phyloP scores from a whole-genome alignment of 2,329 filamentous ascomycete genomes.

The Fusarium nelsonii region DNA sequence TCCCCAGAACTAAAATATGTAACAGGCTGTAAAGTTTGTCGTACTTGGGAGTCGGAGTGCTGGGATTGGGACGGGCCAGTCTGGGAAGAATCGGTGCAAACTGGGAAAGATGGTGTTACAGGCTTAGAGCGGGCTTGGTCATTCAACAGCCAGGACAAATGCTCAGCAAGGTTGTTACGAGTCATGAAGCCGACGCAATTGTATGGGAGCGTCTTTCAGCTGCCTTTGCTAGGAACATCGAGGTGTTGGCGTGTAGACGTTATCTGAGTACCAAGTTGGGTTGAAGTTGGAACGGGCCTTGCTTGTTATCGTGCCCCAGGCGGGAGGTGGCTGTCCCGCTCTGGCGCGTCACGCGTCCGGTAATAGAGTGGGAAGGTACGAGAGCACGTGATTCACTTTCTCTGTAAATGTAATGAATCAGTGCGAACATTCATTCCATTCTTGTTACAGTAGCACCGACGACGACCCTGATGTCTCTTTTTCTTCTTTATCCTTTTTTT shows the following conservation, averaged over 20 bases:
- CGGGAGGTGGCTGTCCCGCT: conserved; percentile 34
- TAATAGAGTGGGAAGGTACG: conserved; percentile 51
- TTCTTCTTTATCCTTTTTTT: background rate
- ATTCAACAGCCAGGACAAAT: conserved; percentile 69
- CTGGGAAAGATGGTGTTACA: conserved; percentile 56
- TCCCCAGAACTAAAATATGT: conserved; percentile 10
- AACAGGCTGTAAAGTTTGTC: conserved; percentile 9
- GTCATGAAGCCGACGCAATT: conserved; percentile 66
- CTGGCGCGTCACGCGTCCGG: conserved; percentile 50
- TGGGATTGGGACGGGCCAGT: conserved; percentile 47
- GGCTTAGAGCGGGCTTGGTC: conserved; percentile 59
- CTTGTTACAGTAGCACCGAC: background rate
- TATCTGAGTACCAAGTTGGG: conserved; percentile 12
- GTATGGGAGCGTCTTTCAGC: conserved; percentile 42
- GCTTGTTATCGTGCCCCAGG: conserved; percentile 44
- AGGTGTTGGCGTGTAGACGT: conserved; percentile 22
- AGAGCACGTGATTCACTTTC: conserved; percentile 45
- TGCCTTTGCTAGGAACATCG: conserved; percentile 45
- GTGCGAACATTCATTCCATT: background rate
- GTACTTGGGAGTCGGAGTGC: conserved; percentile 17
- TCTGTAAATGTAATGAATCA: conserved; percentile 28
- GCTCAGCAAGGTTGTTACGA: conserved; percentile 70
- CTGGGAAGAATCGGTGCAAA: conserved; percentile 47
- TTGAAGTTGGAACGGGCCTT: conserved; percentile 26
- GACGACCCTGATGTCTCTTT: background rate